A percentile compares a stretch with the other conserved stretches of the same genome.
phyloP scores from a whole-genome alignment of 2,329 filamentous ascomycete species.

The Fusarium caatingaense region DNA sequence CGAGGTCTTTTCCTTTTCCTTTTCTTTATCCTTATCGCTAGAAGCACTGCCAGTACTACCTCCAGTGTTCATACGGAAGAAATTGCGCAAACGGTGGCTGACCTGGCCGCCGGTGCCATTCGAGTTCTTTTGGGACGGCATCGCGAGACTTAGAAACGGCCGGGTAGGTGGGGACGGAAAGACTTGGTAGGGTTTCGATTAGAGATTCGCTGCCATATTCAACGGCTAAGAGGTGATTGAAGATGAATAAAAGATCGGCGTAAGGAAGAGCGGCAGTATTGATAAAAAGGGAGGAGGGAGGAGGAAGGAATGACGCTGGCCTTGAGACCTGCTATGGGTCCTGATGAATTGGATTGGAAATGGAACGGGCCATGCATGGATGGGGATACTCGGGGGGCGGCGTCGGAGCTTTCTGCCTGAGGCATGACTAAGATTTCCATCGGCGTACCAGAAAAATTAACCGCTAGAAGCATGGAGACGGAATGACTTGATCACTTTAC shows the following conservation, averaged over 20 bases:
- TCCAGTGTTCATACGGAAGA: conserved; percentile 73
- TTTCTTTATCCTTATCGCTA: conserved; percentile 55
- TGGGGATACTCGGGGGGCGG: conserved; percentile 34
- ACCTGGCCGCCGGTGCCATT: conserved; percentile 67
- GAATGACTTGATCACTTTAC: background rate
- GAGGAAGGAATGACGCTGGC: conserved; percentile 37
- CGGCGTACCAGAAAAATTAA: background rate
- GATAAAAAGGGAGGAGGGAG: conserved; percentile 31
- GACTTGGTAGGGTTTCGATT: conserved; percentile 43
- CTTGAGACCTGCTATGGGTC: conserved; percentile 40
- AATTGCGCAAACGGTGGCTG: conserved; percentile 75
- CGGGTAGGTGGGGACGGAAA: conserved; percentile 24
- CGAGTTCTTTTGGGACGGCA: conserved; percentile 66
- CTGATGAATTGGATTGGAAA: conserved; percentile 43
- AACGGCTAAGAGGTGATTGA: conserved; percentile 31
- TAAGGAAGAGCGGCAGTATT: conserved; percentile 8
- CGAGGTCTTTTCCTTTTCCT: conserved; percentile 46
- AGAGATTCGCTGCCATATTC: conserved; percentile 56
- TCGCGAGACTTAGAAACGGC: conserved; percentile 44
- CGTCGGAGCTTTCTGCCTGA: conserved; percentile 33
- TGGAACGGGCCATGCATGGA: conserved; percentile 29
- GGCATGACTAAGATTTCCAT: conserved; percentile 22
- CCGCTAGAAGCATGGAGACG: background rate
- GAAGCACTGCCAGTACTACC: conserved; percentile 54
- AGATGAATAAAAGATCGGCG: conserved; percentile 29